These are phyloP conservation scores for Thuja plicata DNA, from an alignment of 83 land plant species.

Conservation along the genomic window DNA sequence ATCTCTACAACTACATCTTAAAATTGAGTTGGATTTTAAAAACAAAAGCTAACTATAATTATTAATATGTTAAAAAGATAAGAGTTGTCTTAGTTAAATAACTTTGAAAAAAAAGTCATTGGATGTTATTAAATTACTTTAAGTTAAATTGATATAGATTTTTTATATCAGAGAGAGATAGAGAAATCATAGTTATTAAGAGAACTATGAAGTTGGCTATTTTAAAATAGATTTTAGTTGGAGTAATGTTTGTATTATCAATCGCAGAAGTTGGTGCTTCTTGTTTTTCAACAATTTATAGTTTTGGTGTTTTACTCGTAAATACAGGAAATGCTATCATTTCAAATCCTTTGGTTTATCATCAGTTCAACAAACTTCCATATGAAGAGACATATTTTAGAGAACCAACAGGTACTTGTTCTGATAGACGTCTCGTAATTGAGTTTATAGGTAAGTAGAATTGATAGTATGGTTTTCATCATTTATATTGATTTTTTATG, in stretches of 20 bases:
- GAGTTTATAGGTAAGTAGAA: constrained; percentile 23
- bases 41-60: no score
- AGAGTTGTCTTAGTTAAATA: no score
- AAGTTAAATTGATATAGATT: no score
- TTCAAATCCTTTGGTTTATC: neutral
- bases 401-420: constrained; percentile 40
- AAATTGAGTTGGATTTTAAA: no score
- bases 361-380: constrained; percentile 15
- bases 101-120: no score
- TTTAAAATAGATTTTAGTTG: neutral
- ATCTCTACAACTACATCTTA: no score
- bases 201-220: neutral
- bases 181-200: no score
- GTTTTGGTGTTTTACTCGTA: constrained; percentile 44
- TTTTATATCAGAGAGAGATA: no score
- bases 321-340: constrained; percentile 31
- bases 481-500: no score
- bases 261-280: neutral
- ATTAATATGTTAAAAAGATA: no score
- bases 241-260: neutral
- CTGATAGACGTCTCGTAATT: constrained; percentile 40
- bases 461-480: no score
- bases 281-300: constrained; percentile 27
- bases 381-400: constrained; percentile 43
- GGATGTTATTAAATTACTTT: no score